Percentiles rank a stretch among this genome's conserved stretches.
These are phyloP conservation scores for Karstenula rhodostoma DNA, from an alignment of 2,329 filamentous ascomycete genomes.

Conservation along the genomic window DNA sequence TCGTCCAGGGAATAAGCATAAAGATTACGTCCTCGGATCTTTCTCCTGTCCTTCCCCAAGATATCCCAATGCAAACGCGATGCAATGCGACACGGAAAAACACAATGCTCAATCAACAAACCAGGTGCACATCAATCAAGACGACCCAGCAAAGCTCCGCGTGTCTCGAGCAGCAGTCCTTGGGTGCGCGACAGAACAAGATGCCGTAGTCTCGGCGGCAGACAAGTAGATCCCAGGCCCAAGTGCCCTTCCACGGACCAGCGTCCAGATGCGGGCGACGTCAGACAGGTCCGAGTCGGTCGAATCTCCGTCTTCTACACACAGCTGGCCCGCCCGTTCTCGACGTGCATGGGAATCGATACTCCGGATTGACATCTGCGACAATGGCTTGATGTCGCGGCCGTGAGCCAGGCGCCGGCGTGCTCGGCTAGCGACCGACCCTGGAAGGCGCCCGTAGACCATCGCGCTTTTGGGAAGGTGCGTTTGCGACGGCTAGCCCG, in stretches of 20 bases:
- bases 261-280: neutral
- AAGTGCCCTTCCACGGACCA: neutral
- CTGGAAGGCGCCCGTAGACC: neutral
- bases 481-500: neutral
- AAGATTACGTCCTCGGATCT: slow-evolving; percentile 16
- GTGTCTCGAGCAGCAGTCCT: neutral
- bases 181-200: neutral
- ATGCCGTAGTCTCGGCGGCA: no score
- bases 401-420: neutral
- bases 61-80: neutral
- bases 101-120: neutral
- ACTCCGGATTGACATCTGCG: slow-evolving; percentile 17
- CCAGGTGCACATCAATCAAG: slow-evolving; percentile 19
- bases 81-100: neutral
- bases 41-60: neutral
- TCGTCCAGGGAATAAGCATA: slow-evolving; percentile 36
- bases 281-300: slow-evolving; percentile 4
- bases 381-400: slow-evolving; percentile 18
- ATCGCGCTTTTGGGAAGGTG: neutral
- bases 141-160: slow-evolving; percentile 20
- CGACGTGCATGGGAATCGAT: slow-evolving; percentile 13
- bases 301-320: slow-evolving; percentile 1
- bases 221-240: neutral
- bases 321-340: slow-evolving; percentile 7
- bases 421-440: neutral